Percentiles rank a stretch among this genome's conserved stretches.
Evolutionary conservation across 2,329 filamentous ascomycete genomes (phyloP).

Genomic region (Exutisphaerella laricina): DNA sequence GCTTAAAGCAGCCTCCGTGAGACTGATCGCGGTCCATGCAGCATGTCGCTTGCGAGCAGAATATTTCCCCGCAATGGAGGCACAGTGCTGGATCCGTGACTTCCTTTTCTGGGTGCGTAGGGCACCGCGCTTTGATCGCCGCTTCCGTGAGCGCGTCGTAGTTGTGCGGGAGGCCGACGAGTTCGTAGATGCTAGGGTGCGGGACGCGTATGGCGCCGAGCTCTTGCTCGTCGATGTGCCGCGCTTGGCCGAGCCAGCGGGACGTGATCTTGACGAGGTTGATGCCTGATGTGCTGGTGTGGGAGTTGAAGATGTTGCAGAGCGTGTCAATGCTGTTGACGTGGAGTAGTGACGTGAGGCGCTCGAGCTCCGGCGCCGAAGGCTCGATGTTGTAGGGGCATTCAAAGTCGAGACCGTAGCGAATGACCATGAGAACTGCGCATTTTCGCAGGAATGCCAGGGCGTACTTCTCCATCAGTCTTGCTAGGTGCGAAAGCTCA

Average conservation of each 20-base stretch:
- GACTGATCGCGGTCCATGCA: slow-evolving; percentile 61
- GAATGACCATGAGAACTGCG: slow-evolving; percentile 76
- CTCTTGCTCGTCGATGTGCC: slow-evolving; percentile 24
- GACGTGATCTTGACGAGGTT: slow-evolving; percentile 48
- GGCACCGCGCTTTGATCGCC: slow-evolving; percentile 75
- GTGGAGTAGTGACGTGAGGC: slow-evolving; percentile 68
- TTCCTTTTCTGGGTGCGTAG: slow-evolving; percentile 79
- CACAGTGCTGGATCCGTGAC: slow-evolving; percentile 87
- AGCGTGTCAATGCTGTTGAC: slow-evolving; percentile 76
- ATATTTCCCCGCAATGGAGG: slow-evolving; percentile 92
- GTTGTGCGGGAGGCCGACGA: slow-evolving; percentile 85
- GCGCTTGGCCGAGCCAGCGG: slow-evolving; percentile 67
- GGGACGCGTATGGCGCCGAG: slow-evolving; percentile 47
- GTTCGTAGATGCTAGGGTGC: slow-evolving; percentile 89
- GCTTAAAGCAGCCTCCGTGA: slow-evolving; percentile 79
- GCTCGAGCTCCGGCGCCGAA: slow-evolving; percentile 60
- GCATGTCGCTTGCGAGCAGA: slow-evolving; percentile 90
- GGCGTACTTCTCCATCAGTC: slow-evolving; percentile 68
- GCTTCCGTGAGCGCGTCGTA: slow-evolving; percentile 92
- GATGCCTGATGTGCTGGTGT: slow-evolving; percentile 34
- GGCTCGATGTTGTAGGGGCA: slow-evolving; percentile 46
- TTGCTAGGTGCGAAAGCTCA: slow-evolving; percentile 20
- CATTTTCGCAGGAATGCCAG: slow-evolving; percentile 85
- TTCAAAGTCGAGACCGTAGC: slow-evolving; percentile 81
- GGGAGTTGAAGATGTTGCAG: slow-evolving; percentile 53